A percentile compares a stretch with the other conserved stretches of the same genome.
These are phyloP conservation scores for Pythium sp. DNA, from an alignment of 352 stramenopile genomes.

Conservation along the genomic window DNA sequence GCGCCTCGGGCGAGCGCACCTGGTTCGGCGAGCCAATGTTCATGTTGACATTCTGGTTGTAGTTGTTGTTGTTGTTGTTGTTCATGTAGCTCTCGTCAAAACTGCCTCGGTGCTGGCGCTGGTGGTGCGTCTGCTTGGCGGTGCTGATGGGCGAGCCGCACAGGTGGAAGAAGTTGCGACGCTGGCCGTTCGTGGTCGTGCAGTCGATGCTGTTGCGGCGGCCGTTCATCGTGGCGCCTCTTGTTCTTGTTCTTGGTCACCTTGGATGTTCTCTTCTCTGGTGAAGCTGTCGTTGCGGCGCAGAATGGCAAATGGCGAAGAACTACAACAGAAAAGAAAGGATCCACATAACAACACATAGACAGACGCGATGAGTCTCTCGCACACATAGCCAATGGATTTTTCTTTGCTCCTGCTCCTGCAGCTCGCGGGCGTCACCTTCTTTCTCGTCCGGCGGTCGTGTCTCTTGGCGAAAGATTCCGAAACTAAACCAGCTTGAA, in stretches of 20 bases:
- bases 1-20: conserved; percentile 31
- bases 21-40: conserved; percentile 28
- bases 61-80: neutral
- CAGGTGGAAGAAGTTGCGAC: conserved; percentile 60
- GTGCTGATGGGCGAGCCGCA: conserved; percentile 81
- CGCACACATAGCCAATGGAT: neutral
- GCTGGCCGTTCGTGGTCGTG: conserved; percentile 8
- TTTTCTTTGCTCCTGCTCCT: neutral
- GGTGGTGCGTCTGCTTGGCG: conserved; percentile 34
- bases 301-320: conserved; percentile 1
- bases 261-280: neutral
- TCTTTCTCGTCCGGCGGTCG: neutral
- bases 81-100: conserved; percentile 19
- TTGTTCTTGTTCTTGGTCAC: neutral
- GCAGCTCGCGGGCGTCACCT: conserved; percentile 3
- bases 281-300: neutral
- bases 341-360: conserved; percentile 4
- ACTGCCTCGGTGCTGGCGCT: conserved; percentile 20
- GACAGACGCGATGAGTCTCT: neutral
- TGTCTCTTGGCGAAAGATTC: conserved; percentile 2
- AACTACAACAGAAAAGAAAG: neutral
- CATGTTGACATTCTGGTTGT: neutral
- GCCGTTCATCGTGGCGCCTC: neutral
- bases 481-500: neutral
- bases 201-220: conserved; percentile 2